Conservation (phyloP, 441 rosid species). For the Populus hybrid region DNA sequence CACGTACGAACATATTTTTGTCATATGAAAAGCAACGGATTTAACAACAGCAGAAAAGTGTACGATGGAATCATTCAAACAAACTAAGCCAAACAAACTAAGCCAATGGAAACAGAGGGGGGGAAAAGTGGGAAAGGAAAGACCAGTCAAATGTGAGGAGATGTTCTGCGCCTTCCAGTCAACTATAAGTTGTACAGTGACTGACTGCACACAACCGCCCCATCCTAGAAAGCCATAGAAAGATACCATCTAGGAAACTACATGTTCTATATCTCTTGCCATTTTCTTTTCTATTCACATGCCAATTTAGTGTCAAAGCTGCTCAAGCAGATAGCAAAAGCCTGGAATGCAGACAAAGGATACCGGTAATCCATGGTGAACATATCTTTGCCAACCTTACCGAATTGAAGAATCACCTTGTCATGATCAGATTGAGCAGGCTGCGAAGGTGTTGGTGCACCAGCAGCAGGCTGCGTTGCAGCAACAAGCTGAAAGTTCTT, state of each 20-base stretch:
- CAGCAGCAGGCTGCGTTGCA: constrained; percentile 61
- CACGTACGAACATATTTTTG: too few species aligned
- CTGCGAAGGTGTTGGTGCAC: constrained; percentile 51
- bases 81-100: constrained; percentile 3
- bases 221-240: constrained; percentile 29
- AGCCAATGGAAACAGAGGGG: too few species aligned
- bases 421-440: constrained; percentile 62
- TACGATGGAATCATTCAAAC: neutral
- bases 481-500: constrained; percentile 96
- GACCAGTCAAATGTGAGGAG: constrained; percentile 3
- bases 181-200: constrained; percentile 10
- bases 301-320: constrained; percentile 97
- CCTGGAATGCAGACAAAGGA: constrained; percentile 92
- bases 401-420: constrained; percentile 88
- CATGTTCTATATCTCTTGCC: constrained; percentile 17
- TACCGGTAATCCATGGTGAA: constrained; percentile 94
- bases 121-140: neutral
- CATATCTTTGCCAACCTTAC: constrained; percentile 92
- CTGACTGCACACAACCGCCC: constrained; percentile 6
- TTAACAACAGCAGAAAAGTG: constrained; percentile 1
- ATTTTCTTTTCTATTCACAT: constrained; percentile 60
- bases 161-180: constrained; percentile 14
- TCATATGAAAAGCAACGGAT: neutral
- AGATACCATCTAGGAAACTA: constrained; percentile 15
- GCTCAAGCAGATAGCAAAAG: constrained; percentile 95